Evolutionary conservation across 768 basidiomycete species (phyloP).

Genomic region (Sarcomyxa edulis): DNA sequence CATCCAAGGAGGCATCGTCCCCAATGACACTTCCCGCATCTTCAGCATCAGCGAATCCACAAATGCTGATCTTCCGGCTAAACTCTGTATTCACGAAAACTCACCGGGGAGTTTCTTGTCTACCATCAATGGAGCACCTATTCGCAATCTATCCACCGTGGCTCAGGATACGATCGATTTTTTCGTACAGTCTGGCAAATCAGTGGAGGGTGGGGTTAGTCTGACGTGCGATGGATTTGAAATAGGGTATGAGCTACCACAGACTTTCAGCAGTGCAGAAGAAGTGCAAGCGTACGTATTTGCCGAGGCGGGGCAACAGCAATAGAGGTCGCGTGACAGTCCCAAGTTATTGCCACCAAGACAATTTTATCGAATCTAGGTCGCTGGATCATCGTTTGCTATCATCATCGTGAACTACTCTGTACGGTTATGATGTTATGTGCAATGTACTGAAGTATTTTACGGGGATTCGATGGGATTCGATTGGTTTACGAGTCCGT

Average conservation of each 20-base stretch:
- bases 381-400: too few species aligned
- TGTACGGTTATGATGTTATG: too few species aligned
- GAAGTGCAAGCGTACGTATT: conserved; percentile 7
- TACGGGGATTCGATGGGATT: too few species aligned
- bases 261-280: conserved; percentile 5
- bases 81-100: conserved; percentile 9
- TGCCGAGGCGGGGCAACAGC: conserved; percentile 3
- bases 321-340: too few species aligned
- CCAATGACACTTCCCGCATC: conserved; percentile 10
- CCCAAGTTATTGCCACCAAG: too few species aligned
- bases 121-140: conserved; percentile 9
- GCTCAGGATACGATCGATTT: conserved; percentile 6
- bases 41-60: conserved; percentile 12
- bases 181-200: conserved; percentile 5
- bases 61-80: conserved; percentile 8
- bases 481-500: too few species aligned
- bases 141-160: conserved; percentile 3
- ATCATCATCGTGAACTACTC: too few species aligned
- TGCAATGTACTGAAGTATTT: too few species aligned
- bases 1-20: conserved; percentile 8
- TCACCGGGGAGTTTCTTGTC: conserved; percentile 7
- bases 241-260: conserved; percentile 5
- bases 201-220: conserved; percentile 5
- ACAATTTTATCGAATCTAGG: too few species aligned
- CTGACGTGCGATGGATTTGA: conserved; percentile 10